A percentile compares a stretch with the other conserved stretches of the same genome.
Evolutionary conservation across 176 grass and related monocot genomes (phyloP).

Genomic region (Coix lacrymajobi): DNA sequence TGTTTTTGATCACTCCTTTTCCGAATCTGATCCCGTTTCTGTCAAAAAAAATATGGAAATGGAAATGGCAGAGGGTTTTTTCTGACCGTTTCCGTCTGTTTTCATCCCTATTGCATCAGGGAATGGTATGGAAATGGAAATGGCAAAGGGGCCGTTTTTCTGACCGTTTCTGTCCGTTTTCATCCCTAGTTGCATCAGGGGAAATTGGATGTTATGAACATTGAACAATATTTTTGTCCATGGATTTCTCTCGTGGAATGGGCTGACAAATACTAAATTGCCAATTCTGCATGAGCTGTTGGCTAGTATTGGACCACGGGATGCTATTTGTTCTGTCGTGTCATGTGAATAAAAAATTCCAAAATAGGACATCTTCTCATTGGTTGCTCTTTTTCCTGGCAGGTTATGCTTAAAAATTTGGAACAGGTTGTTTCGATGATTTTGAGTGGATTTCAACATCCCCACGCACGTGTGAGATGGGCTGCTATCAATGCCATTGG

Average conservation of each 20-base stretch:
- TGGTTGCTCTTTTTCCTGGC: slow-evolving; percentile 13
- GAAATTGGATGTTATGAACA: neutral
- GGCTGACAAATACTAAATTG: neutral
- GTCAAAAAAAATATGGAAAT: too few relatives aligned
- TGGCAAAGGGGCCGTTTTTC: too few relatives aligned
- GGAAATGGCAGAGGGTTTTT: too few relatives aligned
- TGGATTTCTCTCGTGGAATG: neutral
- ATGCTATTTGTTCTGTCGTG: neutral
- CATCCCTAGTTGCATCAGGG: neutral
- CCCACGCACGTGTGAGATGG: slow-evolving; percentile 90
- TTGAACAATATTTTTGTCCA: neutral
- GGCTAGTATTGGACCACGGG: neutral
- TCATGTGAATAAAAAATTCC: neutral
- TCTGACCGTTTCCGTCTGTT: too few relatives aligned
- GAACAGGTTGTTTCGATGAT: slow-evolving; percentile 95
- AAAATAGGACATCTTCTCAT: slow-evolving; percentile 13
- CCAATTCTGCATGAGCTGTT: neutral
- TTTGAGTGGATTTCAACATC: slow-evolving; percentile 75
- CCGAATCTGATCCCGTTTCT: too few relatives aligned
- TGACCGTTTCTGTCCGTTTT: too few relatives aligned
- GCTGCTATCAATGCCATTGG: slow-evolving; percentile 96
- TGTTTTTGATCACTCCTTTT: too few relatives aligned
- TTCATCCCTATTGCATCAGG: too few relatives aligned
- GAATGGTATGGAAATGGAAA: too few relatives aligned
- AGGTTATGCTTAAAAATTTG: slow-evolving; percentile 97